Percentiles rank a stretch among this genome's conserved stretches.
Evolutionary conservation across 1,284 basidiomycete species (phyloP).

Genomic region (Leccinum solheimii): DNA sequence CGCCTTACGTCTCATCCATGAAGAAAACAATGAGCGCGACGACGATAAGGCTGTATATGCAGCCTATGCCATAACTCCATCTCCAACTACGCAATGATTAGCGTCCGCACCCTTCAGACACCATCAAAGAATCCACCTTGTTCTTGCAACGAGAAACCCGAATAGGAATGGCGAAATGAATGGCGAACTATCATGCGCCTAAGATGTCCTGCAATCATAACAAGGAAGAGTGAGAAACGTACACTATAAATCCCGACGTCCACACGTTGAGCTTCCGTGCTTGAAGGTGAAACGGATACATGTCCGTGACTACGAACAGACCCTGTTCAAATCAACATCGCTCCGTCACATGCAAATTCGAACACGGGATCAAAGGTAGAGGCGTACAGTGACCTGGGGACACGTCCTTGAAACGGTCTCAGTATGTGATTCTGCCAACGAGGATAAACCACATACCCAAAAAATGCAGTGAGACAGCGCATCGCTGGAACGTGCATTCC

Average conservation of each 20-base stretch:
- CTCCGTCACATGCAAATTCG: neutral
- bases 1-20: conserved; percentile 63
- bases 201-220: neutral
- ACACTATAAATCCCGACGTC: conserved; percentile 70
- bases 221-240: conserved; percentile 37
- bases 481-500: conserved; percentile 44
- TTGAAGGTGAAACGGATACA: conserved; percentile 76
- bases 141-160: conserved; percentile 66
- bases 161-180: conserved; percentile 71
- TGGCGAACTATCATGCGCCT: conserved; percentile 38
- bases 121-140: conserved; percentile 36
- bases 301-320: conserved; percentile 63
- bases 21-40: conserved; percentile 57
- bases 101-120: neutral
- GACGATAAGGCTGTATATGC: conserved; percentile 58
- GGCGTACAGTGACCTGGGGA: conserved; percentile 66
- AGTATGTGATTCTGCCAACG: conserved; percentile 11
- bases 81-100: conserved; percentile 48
- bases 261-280: conserved; percentile 73
- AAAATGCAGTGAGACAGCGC: conserved; percentile 70
- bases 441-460: conserved; percentile 47
- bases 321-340: conserved; percentile 41
- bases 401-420: conserved; percentile 44
- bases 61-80: conserved; percentile 73
- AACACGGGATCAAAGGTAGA: neutral